Evolutionary conservation across 2,329 filamentous ascomycete genomes (phyloP).

Genomic region (Aspergillus amoenus): DNA sequence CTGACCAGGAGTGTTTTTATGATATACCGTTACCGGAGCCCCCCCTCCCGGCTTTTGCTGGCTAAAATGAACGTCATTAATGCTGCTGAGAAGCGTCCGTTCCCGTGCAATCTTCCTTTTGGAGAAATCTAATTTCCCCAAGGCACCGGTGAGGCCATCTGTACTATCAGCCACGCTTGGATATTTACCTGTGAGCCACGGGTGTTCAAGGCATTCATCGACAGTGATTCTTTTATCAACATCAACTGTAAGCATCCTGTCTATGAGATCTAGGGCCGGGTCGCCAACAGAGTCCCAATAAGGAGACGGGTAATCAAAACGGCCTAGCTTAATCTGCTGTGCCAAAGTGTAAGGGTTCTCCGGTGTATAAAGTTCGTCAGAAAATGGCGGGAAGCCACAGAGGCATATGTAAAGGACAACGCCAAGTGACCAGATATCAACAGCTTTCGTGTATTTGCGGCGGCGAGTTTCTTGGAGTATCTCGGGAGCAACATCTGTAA

Average conservation of each 20-base stretch:
- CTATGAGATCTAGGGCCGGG: constrained; percentile 86
- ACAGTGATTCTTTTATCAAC: constrained; percentile 80
- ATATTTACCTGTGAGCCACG: constrained; percentile 71
- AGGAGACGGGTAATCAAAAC: constrained; percentile 92
- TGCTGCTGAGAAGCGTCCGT: constrained; percentile 76
- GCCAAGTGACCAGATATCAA: constrained; percentile 96
- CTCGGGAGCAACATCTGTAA: constrained; percentile 81
- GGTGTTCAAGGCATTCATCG: constrained; percentile 86
- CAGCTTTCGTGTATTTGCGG: constrained; percentile 88
- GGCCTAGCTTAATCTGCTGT: constrained; percentile 84
- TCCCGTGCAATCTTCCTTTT: constrained; percentile 77
- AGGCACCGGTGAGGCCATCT: constrained; percentile 84
- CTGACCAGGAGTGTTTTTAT: constrained; percentile 63
- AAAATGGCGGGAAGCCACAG: constrained; percentile 95
- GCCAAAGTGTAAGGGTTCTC: constrained; percentile 85
- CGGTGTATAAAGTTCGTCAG: constrained; percentile 78
- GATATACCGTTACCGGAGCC: constrained; percentile 68
- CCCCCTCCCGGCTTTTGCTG: constrained; percentile 58
- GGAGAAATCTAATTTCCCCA: constrained; percentile 78
- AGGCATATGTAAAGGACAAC: constrained; percentile 97
- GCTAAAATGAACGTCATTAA: constrained; percentile 71
- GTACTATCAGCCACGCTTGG: constrained; percentile 78
- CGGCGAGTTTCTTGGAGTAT: constrained; percentile 80
- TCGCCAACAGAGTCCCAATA: constrained; percentile 93
- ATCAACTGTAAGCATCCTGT: constrained; percentile 89